Percentiles rank a stretch among this genome's conserved stretches.
phyloP scores from a whole-genome alignment of 192 early-diverging fungal genomes.

The Coemansia sp. region DNA sequence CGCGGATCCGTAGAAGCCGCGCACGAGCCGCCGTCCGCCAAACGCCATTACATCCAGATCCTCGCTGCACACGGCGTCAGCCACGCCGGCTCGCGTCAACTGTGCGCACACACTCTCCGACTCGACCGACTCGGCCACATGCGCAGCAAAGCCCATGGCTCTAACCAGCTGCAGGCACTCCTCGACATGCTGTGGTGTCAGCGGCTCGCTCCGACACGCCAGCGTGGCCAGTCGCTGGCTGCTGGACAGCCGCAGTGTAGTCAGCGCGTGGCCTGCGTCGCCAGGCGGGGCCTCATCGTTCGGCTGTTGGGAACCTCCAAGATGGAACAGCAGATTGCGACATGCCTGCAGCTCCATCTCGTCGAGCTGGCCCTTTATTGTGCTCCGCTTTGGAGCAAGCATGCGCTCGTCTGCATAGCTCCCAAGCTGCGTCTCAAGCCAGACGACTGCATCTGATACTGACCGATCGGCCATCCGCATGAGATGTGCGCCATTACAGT shows the following conservation, averaged over 20 bases:
- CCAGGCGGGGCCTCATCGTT: background rate
- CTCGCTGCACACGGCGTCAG: slow-evolving; percentile 66
- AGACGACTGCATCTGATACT: background rate
- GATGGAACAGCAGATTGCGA: slow-evolving; percentile 17
- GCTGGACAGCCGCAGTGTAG: slow-evolving; percentile 13
- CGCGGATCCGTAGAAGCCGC: slow-evolving; percentile 22
- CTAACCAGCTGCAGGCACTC: slow-evolving; percentile 56
- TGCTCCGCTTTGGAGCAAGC: background rate
- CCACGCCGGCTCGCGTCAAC: slow-evolving; percentile 49
- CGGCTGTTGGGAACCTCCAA: slow-evolving; percentile 2
- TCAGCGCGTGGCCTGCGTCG: slow-evolving; percentile 6
- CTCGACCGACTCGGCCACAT: slow-evolving; percentile 53
- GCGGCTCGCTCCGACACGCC: slow-evolving; percentile 53
- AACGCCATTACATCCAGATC: slow-evolving; percentile 41
- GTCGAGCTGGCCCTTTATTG: slow-evolving; percentile 24
- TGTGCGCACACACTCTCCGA: slow-evolving; percentile 70
- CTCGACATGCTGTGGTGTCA: slow-evolving; percentile 52
- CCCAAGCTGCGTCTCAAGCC: background rate
- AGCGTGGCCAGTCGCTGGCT: slow-evolving; percentile 34
- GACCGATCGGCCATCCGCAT: background rate
- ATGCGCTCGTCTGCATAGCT: background rate
- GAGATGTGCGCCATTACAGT: background rate
- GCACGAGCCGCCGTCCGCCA: slow-evolving; percentile 31
- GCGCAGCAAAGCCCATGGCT: slow-evolving; percentile 56
- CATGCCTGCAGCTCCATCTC: slow-evolving; percentile 24